Conservation (phyloP, 2,329 filamentous ascomycete genomes). For the Aureobasidium namibiae region DNA sequence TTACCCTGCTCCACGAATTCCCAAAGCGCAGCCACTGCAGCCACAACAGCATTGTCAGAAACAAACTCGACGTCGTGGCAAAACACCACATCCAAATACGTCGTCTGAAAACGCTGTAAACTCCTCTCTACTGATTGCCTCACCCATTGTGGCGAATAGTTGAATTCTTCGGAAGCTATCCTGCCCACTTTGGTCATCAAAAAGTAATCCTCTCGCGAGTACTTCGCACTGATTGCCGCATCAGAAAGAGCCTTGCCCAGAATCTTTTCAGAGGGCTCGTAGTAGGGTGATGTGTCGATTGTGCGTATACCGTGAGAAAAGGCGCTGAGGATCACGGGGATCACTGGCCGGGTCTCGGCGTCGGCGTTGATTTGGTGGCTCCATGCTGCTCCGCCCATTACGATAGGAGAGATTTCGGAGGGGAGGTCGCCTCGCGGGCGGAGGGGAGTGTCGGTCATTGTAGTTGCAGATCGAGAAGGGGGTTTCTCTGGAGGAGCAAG, state of each 20-base stretch:
- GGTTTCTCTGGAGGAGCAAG: no score
- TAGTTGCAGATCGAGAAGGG: no score
- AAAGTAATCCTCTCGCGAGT: constrained; percentile 49
- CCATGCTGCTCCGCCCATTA: constrained; percentile 76
- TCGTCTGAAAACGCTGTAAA: constrained; percentile 52
- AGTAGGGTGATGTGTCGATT: constrained; percentile 81
- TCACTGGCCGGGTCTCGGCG: constrained; percentile 56
- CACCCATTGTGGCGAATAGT: constrained; percentile 59
- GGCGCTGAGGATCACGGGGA: constrained; percentile 57
- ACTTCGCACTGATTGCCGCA: constrained; percentile 43
- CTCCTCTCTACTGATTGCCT: constrained; percentile 54
- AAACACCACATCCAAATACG: constrained; percentile 66
- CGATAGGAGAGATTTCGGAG: constrained; percentile 55
- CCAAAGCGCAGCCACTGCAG: constrained; percentile 54
- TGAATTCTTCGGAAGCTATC: constrained; percentile 52
- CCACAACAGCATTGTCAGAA: constrained; percentile 47
- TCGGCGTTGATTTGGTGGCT: constrained; percentile 68
- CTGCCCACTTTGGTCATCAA: constrained; percentile 67
- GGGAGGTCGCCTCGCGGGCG: neutral
- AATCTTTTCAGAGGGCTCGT: constrained; percentile 68
- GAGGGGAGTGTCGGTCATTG: neutral
- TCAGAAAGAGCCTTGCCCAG: constrained; percentile 50
- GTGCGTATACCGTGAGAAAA: constrained; percentile 59
- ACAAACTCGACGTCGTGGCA: constrained; percentile 72
- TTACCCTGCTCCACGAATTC: constrained; percentile 58